Evolutionary conservation across 768 basidiomycete species (phyloP).

Genomic region (Amanita rimosa): DNA sequence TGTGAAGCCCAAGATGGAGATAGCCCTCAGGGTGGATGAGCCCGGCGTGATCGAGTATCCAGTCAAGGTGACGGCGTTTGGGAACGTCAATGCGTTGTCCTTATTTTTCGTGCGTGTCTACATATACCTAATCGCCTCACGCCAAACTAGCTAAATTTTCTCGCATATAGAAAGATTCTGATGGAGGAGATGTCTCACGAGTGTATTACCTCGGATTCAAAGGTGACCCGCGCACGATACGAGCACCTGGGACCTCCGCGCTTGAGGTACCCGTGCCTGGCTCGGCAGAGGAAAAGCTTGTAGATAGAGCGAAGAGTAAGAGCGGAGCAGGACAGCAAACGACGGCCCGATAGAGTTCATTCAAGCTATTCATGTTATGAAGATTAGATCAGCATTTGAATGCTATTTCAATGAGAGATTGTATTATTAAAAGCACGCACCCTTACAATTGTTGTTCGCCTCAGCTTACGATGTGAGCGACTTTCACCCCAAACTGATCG

Average conservation of each 20-base stretch:
- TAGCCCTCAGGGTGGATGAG: constrained; percentile 63
- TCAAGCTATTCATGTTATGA: not conserved
- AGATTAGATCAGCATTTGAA: too few relatives aligned
- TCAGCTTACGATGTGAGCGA: too few relatives aligned
- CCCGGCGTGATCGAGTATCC: constrained; percentile 66
- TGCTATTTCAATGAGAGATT: too few relatives aligned
- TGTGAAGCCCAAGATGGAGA: constrained; percentile 59
- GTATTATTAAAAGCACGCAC: too few relatives aligned
- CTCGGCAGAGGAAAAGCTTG: constrained; percentile 60
- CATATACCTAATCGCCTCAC: not conserved
- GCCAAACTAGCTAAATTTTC: not conserved
- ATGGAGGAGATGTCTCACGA: constrained; percentile 51
- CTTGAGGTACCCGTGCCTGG: constrained; percentile 73
- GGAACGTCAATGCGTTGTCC: constrained; percentile 62
- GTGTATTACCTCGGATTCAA: constrained; percentile 80
- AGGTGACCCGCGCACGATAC: constrained; percentile 45
- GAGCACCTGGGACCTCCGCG: constrained; percentile 48
- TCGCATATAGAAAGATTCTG: constrained; percentile 44
- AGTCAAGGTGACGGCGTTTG: constrained; percentile 61
- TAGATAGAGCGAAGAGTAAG: constrained; percentile 50
- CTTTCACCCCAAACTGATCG: too few relatives aligned
- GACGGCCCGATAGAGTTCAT: not conserved
- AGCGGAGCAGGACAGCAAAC: constrained; percentile 44
- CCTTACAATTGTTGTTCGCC: too few relatives aligned
- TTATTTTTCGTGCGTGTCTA: constrained; percentile 63